A percentile compares a stretch with the other conserved stretches of the same genome.
Conservation (phyloP, 768 basidiomycete species). For the Agrocybe chaxingu region DNA sequence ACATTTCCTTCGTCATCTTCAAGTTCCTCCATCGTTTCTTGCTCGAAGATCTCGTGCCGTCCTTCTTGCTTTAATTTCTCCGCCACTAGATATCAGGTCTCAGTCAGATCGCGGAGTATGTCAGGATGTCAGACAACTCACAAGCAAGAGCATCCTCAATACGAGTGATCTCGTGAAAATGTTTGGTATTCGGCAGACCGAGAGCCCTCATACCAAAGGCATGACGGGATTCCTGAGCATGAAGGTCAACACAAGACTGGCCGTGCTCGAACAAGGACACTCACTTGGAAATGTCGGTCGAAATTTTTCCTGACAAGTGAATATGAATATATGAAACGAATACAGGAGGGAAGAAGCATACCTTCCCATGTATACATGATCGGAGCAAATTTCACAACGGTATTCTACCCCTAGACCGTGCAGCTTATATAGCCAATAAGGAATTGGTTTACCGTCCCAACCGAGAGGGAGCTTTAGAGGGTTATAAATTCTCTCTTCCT, state of each 20-base stretch:
- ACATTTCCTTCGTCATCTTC: constrained; percentile 99
- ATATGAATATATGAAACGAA: constrained; percentile 6
- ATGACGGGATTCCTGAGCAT: constrained; percentile 81
- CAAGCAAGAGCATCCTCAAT: constrained; percentile 95
- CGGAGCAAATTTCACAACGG: constrained; percentile 95
- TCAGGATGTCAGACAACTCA: constrained; percentile 39
- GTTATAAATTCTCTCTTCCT: constrained; percentile 97
- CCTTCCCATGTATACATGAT: constrained; percentile 96
- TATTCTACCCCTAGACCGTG: constrained; percentile 99
- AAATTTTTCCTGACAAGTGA: constrained; percentile 72
- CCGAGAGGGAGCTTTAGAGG: constrained; percentile 95
- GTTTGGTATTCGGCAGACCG: constrained; percentile 96
- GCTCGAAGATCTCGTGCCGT: constrained; percentile 87
- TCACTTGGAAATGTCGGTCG: constrained; percentile 89
- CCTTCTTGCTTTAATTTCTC: constrained; percentile 98
- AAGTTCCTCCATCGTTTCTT: constrained; percentile 96
- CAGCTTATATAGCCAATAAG: constrained; percentile 97
- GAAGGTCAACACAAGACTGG: constrained; percentile 13
- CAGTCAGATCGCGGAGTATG: neutral
- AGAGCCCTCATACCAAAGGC: constrained; percentile 98
- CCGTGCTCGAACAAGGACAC: constrained; percentile 9
- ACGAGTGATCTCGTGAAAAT: constrained; percentile 97
- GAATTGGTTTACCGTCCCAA: constrained; percentile 99
- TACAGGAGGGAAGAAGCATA: constrained; percentile 27
- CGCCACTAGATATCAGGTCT: constrained; percentile 59